phyloP scores from a whole-genome alignment of 257 asterid genomes.

The Parsonsia alboflavescens region DNA sequence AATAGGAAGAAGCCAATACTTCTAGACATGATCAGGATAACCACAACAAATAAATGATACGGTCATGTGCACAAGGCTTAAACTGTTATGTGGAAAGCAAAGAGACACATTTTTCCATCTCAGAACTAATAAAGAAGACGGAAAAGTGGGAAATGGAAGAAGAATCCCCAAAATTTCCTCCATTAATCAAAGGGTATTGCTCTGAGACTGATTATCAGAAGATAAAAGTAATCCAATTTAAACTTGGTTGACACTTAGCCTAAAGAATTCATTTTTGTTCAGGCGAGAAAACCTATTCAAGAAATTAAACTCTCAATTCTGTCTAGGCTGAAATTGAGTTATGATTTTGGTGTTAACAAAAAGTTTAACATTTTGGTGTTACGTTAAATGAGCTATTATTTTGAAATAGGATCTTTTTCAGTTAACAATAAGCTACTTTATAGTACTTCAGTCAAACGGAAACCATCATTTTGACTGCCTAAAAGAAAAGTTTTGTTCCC shows the following conservation, averaged over 20 bases:
- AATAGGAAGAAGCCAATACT: not conserved
- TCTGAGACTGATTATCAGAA: not conserved
- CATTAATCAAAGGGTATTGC: not conserved
- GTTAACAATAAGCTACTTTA: not conserved
- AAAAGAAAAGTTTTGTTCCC: not conserved
- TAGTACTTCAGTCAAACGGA: too few species aligned
- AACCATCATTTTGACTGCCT: not conserved
- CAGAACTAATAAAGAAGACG: too few species aligned
- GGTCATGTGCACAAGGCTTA: not conserved
- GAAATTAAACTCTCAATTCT: not conserved
- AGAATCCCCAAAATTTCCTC: not conserved
- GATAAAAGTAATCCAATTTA: not conserved
- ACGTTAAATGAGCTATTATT: not conserved
- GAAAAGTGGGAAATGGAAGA: not conserved
- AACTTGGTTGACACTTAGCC: too few species aligned
- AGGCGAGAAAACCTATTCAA: not conserved
- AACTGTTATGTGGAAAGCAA: not conserved
- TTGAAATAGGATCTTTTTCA: not conserved
- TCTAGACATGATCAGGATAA: not conserved
- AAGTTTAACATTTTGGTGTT: too few species aligned
- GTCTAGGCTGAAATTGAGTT: not conserved
- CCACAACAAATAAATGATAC: not conserved
- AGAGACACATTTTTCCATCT: not conserved
- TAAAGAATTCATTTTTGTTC: not conserved
- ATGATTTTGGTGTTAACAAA: too few species aligned